Evolutionary conservation across 1,284 basidiomycete genomes (phyloP).

Genomic region (Ceratobasidium sp.): DNA sequence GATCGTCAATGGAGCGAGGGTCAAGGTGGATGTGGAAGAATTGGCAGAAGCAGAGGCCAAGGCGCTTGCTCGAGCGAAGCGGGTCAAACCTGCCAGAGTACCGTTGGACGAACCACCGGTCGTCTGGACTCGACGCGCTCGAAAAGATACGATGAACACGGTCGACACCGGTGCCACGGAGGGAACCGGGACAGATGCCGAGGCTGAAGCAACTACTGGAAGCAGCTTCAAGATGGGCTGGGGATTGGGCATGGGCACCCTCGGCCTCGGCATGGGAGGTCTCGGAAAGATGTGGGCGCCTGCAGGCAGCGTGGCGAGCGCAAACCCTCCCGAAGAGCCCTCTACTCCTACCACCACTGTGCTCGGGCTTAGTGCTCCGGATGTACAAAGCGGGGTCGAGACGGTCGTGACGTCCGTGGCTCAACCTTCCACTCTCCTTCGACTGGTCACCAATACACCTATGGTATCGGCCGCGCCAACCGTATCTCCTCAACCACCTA

Average conservation of each 20-base stretch:
- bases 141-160: constrained; percentile 60
- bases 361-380: constrained; percentile 23
- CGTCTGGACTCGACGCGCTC: constrained; percentile 67
- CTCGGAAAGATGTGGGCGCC: constrained; percentile 33
- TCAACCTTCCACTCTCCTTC: constrained; percentile 43
- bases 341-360: neutral
- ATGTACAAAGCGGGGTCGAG: constrained; percentile 33
- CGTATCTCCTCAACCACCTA: constrained; percentile 58
- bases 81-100: constrained; percentile 84
- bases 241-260: constrained; percentile 30
- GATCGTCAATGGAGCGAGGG: constrained; percentile 88
- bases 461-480: constrained; percentile 56
- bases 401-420: constrained; percentile 70
- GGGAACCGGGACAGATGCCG: constrained; percentile 48
- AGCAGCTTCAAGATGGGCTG: constrained; percentile 18
- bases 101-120: constrained; percentile 93
- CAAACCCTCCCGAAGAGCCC: neutral
- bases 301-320: constrained; percentile 18
- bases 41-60: constrained; percentile 90
- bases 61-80: constrained; percentile 80
- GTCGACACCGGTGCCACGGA: constrained; percentile 19
- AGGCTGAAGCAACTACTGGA: constrained; percentile 7
- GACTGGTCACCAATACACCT: constrained; percentile 29
- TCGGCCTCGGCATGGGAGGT: constrained; percentile 34
- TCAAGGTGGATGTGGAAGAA: constrained; percentile 91